Base-by-base conservation (phyloP, 2,329 filamentous ascomycete genomes). In the Pyrenophora teres region DNA sequence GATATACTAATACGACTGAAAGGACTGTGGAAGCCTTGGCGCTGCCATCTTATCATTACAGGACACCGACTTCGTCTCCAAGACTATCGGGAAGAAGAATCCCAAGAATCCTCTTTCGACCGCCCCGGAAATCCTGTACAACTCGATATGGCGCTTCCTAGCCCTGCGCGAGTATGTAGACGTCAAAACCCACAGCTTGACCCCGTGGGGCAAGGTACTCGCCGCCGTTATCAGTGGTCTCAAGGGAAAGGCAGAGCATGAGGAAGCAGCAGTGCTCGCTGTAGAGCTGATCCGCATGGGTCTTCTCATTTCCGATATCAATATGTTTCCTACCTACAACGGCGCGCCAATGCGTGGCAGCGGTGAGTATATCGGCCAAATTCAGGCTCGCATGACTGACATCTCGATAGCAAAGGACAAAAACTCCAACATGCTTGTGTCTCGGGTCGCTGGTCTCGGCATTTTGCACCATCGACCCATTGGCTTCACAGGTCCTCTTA, bases 401-500 rank as follows among this genome's bases (percentile, higher is more conserved):
- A 57, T 25, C 16, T 37, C 23, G 32, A 40, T 71, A 70, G 89
- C 89, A 3, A 85, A 89, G 35, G 92, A 96, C 60, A 91, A 89
- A 70, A 81, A 83, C 27, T 88, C 87, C 65, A 86, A 92, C 38
- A 82, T 94, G 48, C 81, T 99, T 38, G 86, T 97, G 64, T 94
- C 92, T 62, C 88, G 94, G 33, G 88, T 92, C 55, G 90, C 92
- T 12, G 92, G 89, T 46, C 80, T 97, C 51, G 83, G 92, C 44
- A 90, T 89, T 67, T 80, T 97, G 56, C 85, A 87, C 27, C 94
- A 99, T 71, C 84, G 90, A 63, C 81, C 83, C 3, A 92, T 93
- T 62, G 94, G 94, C 25, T 99, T 97, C 74, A 97, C 93, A 2
- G 94, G 94, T 0, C 93, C 94, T 1, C 81, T 99, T 1, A 96